Base-by-base conservation (phyloP, 305 asterid genomes). In the Fraxinus albicans region DNA sequence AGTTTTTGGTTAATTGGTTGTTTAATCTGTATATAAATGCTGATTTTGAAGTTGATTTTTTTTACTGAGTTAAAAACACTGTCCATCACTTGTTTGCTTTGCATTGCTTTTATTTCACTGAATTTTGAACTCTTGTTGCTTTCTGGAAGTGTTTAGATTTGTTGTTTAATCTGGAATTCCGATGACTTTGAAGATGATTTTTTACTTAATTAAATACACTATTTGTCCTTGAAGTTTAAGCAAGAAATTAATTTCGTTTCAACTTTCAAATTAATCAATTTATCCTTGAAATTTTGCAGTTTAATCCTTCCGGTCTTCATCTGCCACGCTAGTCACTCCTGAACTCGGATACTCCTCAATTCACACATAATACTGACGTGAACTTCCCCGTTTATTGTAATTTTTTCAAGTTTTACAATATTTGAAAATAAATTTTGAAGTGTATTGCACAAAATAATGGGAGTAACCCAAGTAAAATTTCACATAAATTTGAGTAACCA, bases 51-150 rank as follows among this genome's bases (percentile, higher is more conserved):
- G 38, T 33, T 83, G 76, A 29, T 77, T 75, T 77, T 17, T 17
- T 7, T 33, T 17, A 15, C 40, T 0, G 76, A 4, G 76, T 70
- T 31, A 15, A 29, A 33, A 70, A 33, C 35, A 33, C 76, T 70
- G 42, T 17, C 25, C 40, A 17, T 33, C 76, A 33, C 23, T 70
- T 25, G 13, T 34, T 38, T 17, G 77, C 65, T 65, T 19, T 13
- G 42, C 27, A 40, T 13, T 19, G 23, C 27, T 27, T 72, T 67
- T 27, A 55, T 79, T 83, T 76, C 63, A 21, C 6, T 88, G 89
- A 94, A 84, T 87, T 91, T 27, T 23, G 86, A 84, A 84, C 88
- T 90, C 90, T 86, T 88, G 87, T 87, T 82, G n/a, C 72, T 70
- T 65, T 73, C n/a, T 65, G 73, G 34, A 25, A 9, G 33, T 8